Conservation (phyloP, 495 filamentous ascomycete species). For the Aspergillus panamensis region DNA sequence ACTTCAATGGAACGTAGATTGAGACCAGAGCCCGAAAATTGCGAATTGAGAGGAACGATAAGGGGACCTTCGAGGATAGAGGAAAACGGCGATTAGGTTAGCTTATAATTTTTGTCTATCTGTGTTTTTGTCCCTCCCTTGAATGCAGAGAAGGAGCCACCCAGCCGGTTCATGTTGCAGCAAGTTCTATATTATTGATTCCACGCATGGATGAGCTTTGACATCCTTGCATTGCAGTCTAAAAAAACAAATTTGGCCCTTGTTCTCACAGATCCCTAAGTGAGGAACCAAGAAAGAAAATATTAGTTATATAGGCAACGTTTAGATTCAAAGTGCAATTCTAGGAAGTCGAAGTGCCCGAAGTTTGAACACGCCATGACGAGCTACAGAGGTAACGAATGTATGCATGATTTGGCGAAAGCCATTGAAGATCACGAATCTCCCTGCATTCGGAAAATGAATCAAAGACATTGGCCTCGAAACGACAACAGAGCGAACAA, state of each 20-base stretch:
- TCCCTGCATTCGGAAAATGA: background rate
- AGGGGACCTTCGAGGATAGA: background rate
- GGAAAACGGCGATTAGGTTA: background rate
- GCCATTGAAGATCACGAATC: background rate
- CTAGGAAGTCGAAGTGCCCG: background rate
- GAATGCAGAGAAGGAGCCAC: slow-evolving; percentile 2
- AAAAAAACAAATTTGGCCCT: background rate
- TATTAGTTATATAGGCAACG: background rate
- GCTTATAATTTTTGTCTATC: background rate
- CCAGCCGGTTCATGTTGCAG: background rate
- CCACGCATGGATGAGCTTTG: background rate
- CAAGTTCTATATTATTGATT: background rate
- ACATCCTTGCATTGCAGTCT: background rate
- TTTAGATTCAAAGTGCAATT: background rate
- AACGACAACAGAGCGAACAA: background rate
- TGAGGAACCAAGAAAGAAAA: background rate
- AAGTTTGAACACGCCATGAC: background rate
- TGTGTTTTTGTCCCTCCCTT: background rate
- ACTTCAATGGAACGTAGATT: too few relatives aligned
- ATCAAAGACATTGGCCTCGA: background rate
- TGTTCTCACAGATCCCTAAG: background rate
- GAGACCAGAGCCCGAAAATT: too few relatives aligned
- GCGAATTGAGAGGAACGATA: too few relatives aligned
- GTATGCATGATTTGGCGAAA: background rate
- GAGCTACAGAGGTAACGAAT: too few relatives aligned